Base-by-base conservation (phyloP, 169 alveolate genomes). In the Plasmodium gonderi region DNA sequence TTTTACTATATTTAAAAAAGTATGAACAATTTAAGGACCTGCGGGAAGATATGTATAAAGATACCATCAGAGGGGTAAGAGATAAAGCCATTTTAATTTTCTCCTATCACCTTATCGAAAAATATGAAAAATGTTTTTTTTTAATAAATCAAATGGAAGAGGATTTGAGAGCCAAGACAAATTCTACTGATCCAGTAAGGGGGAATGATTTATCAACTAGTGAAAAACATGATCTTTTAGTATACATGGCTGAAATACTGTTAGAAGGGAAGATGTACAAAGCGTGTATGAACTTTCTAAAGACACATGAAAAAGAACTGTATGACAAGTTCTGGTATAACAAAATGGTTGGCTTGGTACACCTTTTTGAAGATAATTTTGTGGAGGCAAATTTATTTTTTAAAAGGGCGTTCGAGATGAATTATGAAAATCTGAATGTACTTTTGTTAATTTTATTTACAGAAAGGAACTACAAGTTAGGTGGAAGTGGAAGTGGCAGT, bases 21-120 rank as follows among this genome's bases (percentile, higher is more conserved):
- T 87, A 87, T 74, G 93, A 87, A 20, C 89, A 87, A 29, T 87
- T 87, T 42, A 87, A 75, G 20, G 93, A 87, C 68, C 20, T 87
- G 14, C 45, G 93, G 17, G 12, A 67, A 54, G 87, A 87, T 87
- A 47, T 76, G 0, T 87, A 87, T 87, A 87, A 87, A n/a, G 87
- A 87, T 74, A 75, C 77, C 33, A 36, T 26, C 9, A 87, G 68
- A 45, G 33, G 72, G 60, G 60, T 76, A 11, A 74, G 78, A 23
- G 93, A 87, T 87, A 87, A 87, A 78, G 87, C 93, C 42, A 26
- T 87, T 17, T 36, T 87, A 75, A 64, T 87, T 49, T 87, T 87
- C 45, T 0, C 93, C 14, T 87, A 26, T 74, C 93, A 87, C 68
- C 38, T 87, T 11, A 17, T 76, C 4, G 68, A 87, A 23, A 33